Conservation (phyloP, 352 stramenopile species). For the Phytopythium litorale region DNA sequence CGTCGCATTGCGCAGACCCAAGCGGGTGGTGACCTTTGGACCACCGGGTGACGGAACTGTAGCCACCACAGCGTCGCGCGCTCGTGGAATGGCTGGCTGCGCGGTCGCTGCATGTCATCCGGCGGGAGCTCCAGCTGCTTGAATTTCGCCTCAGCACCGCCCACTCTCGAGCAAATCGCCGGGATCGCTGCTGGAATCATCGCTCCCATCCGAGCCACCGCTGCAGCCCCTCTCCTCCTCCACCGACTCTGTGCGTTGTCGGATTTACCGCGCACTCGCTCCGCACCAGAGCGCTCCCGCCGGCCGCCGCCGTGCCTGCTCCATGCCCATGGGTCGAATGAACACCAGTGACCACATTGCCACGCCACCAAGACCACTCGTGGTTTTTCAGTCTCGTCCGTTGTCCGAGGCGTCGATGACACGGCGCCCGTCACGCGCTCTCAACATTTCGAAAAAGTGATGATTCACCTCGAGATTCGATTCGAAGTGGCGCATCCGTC, state of each 20-base stretch:
- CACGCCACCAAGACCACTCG: neutral
- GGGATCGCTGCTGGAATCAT: neutral
- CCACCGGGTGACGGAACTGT: neutral
- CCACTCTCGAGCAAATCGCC: conserved; percentile 4
- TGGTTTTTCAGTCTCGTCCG: neutral
- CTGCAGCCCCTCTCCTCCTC: neutral
- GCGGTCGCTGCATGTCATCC: neutral
- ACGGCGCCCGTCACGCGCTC: neutral
- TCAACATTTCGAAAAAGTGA: neutral
- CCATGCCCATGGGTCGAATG: neutral
- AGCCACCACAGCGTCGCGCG: neutral
- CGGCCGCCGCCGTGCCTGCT: too few species aligned
- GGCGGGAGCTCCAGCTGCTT: neutral
- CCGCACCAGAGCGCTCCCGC: neutral
- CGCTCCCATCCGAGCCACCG: neutral
- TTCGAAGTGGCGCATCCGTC: neutral
- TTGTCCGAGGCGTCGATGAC: neutral
- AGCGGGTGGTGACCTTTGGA: neutral
- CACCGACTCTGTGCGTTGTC: neutral
- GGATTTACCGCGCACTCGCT: neutral
- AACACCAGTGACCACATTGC: neutral
- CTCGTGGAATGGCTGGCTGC: conserved; percentile 2
- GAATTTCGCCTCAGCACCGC: neutral
- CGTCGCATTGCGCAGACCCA: neutral
- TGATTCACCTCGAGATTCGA: conserved; percentile 1